Percentiles rank a stretch among this genome's conserved stretches.
These are phyloP conservation scores for Ceratobasidium sp. DNA, from an alignment of 1,284 basidiomycete species.

Conservation along the genomic window DNA sequence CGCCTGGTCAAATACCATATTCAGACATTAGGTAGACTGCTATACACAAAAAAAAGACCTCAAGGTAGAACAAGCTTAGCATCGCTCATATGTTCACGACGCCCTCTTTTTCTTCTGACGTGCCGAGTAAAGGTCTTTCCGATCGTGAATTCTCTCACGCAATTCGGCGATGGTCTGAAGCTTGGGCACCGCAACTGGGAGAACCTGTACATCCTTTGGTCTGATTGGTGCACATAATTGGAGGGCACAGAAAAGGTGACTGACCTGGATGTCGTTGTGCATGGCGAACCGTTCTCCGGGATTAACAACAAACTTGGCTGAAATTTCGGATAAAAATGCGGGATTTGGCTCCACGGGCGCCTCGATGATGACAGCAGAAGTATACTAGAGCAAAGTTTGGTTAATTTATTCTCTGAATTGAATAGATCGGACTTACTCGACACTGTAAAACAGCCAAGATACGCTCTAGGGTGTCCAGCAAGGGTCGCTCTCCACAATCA, in stretches of 20 bases:
- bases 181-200: constrained; percentile 28
- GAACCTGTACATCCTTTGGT: constrained; percentile 24
- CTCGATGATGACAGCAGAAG: constrained; percentile 38
- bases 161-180: constrained; percentile 34
- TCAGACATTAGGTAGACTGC: constrained; percentile 3
- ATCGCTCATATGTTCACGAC: neutral
- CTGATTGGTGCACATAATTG: neutral
- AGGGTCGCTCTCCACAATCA: constrained; percentile 46
- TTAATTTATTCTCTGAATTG: too few relatives aligned
- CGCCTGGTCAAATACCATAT: neutral
- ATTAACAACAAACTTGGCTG: constrained; percentile 42
- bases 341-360: constrained; percentile 24
- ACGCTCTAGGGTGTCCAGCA: constrained; percentile 49
- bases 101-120: constrained; percentile 42
- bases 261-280: constrained; percentile 33
- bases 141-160: constrained; percentile 33
- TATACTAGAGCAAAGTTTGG: constrained; percentile 18
- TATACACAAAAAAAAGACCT: neutral
- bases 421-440: constrained; percentile 41
- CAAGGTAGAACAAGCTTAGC: neutral
- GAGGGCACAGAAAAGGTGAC: neutral
- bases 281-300: constrained; percentile 26
- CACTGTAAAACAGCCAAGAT: constrained; percentile 51
- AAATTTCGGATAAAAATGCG: constrained; percentile 35
- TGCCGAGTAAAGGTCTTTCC: constrained; percentile 33